Base-by-base conservation (phyloP, 352 stramenopile genomes). In the Phytophthora pluvialis region DNA sequence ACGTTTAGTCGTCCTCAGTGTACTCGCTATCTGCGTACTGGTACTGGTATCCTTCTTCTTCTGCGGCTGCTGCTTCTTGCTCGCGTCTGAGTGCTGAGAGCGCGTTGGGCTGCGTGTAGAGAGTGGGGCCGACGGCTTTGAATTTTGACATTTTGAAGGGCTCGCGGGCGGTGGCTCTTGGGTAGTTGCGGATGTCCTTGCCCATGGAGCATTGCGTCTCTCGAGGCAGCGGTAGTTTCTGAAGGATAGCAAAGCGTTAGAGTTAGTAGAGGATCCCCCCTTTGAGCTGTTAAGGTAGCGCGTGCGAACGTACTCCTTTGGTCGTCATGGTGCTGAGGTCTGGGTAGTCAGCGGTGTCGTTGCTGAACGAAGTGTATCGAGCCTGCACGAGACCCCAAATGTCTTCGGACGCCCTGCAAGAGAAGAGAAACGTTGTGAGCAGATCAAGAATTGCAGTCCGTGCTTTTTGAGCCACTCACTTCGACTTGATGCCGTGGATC, bases 131-230 rank as follows among this genome's bases (percentile, higher is more conserved):
- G 15, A 94, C 82, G 28, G 88, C 87, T 62, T 88, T 90, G 66
- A 94, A 94, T 68, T 94, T 94, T 68, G 82, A 86, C 86, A 94
- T 92, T 51, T 94, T 94, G 77, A 94, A 94, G 3, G 81, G 71
- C 36, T 91, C 79, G 15, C 72, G 63, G 11, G 76, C 54, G 26
- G 71, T 43, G 7, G 54, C 60, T 25, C 56, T 58, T 28, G 87
- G 76, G 42, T 82, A 47, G 50, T 73, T 60, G 18, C 86, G 82
- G 25, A 90, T 62, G 72, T 94, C 84, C 47, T 90, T 91, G 31
- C 70, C 68, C 4, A 84, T 39, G 3, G 84, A 93, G n/a, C 77
- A 71, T 38, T 75, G 80, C n/a, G 86, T 93, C 12, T 94, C 86
- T 42, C 86, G 80, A 16, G 86, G 86, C 11, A 83, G 58, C 7